Evolutionary conservation across 108 stramenopile genomes (phyloP), one percentile per base, ranked within the genome.

Genomic region (Fistulifera pelliculosa): DNA sequence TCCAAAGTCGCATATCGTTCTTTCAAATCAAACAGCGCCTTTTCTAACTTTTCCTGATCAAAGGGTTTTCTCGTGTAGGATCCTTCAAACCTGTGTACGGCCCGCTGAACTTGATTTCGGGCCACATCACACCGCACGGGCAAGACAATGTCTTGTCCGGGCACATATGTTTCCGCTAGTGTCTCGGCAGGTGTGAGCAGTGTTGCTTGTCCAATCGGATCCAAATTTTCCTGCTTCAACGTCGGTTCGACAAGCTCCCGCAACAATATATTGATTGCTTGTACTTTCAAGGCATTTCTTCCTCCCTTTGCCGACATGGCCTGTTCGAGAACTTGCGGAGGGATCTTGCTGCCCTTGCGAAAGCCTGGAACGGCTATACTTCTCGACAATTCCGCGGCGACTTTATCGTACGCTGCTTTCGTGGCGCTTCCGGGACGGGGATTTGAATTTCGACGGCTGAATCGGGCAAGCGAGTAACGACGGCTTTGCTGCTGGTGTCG

Each of bases 301-400:
- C 85, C 80, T 24, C 86, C 86, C 47, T 81, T 73, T 16, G 58
- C 58, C 10, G 62, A 41, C 79, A 87, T 79, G 50, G 73, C 71
- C 44, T 85, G 74, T 62, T 92, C 90, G 51, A 92, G 56, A 14
- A 92, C 82, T 27, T 68, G 61, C 0, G 83, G 77, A 17, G 90
- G 90, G 50, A 92, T 92, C 48, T 70, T 81, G 56, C 79, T 64
- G 23, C 90, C 90, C 69, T 92, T 92, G 24, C 90, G 86, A 65
- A 92, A 92, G 47, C 90, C 90, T 26, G 90, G 86, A 56, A 92
- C 80, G 19, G 69, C 50, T 13, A 92, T 65, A 14, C 63, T 73
- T 57, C 79, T 83, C 47, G 81, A 73, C 14, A 85, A 60, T 52
- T 85, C 86, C 43, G 66, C 41, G 38, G 81, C 66, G 12, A 69